Percentiles rank a stretch among this genome's conserved stretches.
phyloP scores from a whole-genome alignment of 306 rosid species.

The Echinosophora koreensis region DNA sequence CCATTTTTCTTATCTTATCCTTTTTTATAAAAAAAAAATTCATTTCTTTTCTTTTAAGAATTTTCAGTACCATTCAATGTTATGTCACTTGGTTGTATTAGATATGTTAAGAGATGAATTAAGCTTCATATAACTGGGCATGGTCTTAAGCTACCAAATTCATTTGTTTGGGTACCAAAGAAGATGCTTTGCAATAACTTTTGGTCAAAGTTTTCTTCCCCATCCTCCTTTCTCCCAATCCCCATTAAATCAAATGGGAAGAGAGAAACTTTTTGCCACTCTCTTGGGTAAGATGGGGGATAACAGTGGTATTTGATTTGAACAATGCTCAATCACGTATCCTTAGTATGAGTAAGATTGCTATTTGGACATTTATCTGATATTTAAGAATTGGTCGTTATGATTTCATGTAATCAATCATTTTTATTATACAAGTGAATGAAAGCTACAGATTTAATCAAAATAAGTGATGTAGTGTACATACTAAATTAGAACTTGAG shows the following conservation, averaged over 20 bases:
- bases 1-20: background rate
- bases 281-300: background rate
- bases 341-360: background rate
- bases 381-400: background rate
- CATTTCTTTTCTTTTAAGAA: background rate
- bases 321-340: background rate
- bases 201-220: background rate
- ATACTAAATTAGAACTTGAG: background rate
- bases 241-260: slow-evolving; percentile 3
- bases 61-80: background rate
- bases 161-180: slow-evolving; percentile 5
- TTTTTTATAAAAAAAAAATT: background rate
- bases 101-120: slow-evolving; percentile 16
- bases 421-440: background rate
- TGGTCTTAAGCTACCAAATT: background rate
- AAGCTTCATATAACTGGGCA: slow-evolving; percentile 10
- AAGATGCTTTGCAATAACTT: slow-evolving; percentile 12
- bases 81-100: slow-evolving; percentile 29
- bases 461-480: background rate
- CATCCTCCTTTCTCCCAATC: no score
- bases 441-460: background rate
- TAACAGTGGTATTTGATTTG: background rate
- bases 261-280: background rate
- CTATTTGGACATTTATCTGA: background rate
- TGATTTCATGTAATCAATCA: background rate